These are phyloP conservation scores for Neonectria punicea DNA, from an alignment of 2,329 filamentous ascomycete species.

Conservation along the genomic window DNA sequence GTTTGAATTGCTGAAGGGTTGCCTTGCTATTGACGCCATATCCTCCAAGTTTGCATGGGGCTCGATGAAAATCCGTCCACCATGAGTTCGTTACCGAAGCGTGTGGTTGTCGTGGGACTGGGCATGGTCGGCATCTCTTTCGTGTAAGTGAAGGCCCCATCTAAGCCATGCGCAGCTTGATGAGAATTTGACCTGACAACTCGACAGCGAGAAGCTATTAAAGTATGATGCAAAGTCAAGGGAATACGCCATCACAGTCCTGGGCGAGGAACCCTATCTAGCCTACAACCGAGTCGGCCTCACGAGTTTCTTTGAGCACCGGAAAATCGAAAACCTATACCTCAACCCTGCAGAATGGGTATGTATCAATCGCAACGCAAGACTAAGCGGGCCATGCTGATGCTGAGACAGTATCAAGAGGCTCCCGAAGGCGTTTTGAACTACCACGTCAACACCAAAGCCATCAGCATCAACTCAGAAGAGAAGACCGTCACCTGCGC, in stretches of 20 bases:
- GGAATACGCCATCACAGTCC: conserved; percentile 84
- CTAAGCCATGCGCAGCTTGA: neutral
- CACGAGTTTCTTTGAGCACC: conserved; percentile 88
- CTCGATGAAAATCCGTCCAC: conserved; percentile 9
- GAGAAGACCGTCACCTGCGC: conserved; percentile 76
- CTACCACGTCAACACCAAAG: conserved; percentile 79
- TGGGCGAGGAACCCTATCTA: conserved; percentile 87
- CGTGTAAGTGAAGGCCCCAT: conserved; percentile 69
- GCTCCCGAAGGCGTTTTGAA: conserved; percentile 74
- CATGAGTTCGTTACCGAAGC: conserved; percentile 58
- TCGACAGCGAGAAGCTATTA: conserved; percentile 81
- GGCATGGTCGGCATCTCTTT: conserved; percentile 94
- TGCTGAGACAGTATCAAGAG: conserved; percentile 67
- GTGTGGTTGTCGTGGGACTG: conserved; percentile 84
- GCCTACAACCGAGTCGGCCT: conserved; percentile 93
- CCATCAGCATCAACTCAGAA: conserved; percentile 70
- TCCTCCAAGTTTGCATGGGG: neutral
- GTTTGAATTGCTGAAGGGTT: no score
- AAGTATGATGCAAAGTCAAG: conserved; percentile 81
- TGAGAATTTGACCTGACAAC: conserved; percentile 18
- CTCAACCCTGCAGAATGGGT: conserved; percentile 88
- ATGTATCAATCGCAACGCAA: conserved; percentile 24
- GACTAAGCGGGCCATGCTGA: conserved; percentile 11
- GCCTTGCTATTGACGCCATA: neutral
- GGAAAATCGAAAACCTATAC: conserved; percentile 87